A percentile compares a stretch with the other conserved stretches of the same genome.
These are phyloP conservation scores for Cynanchum wilfordii DNA, from an alignment of 257 asterid genomes.

Conservation along the genomic window DNA sequence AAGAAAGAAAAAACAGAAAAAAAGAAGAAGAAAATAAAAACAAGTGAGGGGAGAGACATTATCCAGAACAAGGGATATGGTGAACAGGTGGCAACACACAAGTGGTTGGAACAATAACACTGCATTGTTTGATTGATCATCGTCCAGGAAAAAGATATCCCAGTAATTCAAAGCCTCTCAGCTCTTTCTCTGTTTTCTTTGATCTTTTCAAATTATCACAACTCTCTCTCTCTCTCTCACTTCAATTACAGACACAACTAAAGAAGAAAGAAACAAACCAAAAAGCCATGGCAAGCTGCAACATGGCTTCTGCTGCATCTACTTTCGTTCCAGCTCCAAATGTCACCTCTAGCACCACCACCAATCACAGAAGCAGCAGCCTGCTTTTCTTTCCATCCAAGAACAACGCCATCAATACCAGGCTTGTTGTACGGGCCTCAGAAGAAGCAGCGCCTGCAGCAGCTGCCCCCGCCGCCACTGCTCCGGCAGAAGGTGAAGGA, in stretches of 20 bases:
- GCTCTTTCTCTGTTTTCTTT: slow-evolving; percentile 12
- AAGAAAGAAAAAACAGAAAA: background rate
- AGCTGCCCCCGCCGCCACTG: slow-evolving; percentile 7
- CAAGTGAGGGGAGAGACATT: slow-evolving; percentile 30
- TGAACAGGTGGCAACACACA: slow-evolving; percentile 41
- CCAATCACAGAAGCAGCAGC: slow-evolving; percentile 17
- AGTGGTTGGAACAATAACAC: slow-evolving; percentile 44
- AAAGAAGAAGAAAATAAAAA: background rate
- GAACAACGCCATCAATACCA: slow-evolving; percentile 25
- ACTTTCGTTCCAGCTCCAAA: slow-evolving; percentile 52
- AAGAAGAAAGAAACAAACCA: background rate
- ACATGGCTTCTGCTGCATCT: slow-evolving; percentile 64
- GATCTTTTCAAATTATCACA: slow-evolving; percentile 7
- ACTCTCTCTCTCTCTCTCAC: background rate
- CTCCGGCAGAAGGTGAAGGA: slow-evolving; percentile 23
- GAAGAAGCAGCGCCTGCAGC: slow-evolving; percentile 12
- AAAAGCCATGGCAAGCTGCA: slow-evolving; percentile 57
- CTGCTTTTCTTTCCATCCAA: slow-evolving; percentile 41
- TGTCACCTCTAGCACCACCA: slow-evolving; percentile 25
- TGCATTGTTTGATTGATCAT: slow-evolving; percentile 26
- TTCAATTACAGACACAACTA: background rate
- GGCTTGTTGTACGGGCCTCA: slow-evolving; percentile 57
- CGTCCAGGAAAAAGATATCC: slow-evolving; percentile 62
- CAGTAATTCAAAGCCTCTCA: slow-evolving; percentile 33
- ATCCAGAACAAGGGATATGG: slow-evolving; percentile 71